These are phyloP conservation scores for Dendrocalamus sinicus DNA, from an alignment of 176 grass and related monocot species.

Conservation along the genomic window DNA sequence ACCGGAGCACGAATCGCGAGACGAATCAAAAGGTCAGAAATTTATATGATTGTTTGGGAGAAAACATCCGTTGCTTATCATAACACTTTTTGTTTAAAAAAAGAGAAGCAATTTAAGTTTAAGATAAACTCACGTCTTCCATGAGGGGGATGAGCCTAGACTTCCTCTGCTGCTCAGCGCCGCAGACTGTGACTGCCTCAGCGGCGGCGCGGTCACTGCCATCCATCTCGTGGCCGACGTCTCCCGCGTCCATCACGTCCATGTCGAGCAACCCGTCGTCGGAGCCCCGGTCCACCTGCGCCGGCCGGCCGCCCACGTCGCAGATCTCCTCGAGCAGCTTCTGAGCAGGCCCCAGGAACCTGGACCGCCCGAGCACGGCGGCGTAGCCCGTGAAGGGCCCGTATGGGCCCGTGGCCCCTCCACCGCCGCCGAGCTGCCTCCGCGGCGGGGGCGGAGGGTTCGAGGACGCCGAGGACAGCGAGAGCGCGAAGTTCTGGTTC, in stretches of 20 bases:
- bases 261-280: conserved; percentile 47
- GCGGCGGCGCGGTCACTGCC: conserved; percentile 40
- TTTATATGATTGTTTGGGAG: no score
- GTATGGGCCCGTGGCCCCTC: conserved; percentile 54
- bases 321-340: conserved; percentile 93
- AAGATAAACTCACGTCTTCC: conserved; percentile 75
- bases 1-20: no score
- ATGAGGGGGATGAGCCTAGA: conserved; percentile 85
- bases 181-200: conserved; percentile 50
- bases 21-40: no score
- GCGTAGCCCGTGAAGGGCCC: conserved; percentile 96
- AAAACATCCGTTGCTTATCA: no score
- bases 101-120: not conserved
- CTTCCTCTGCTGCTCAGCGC: conserved; percentile 90
- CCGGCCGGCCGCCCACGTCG: conserved; percentile 61
- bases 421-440: conserved; percentile 43
- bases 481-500: conserved; percentile 67
- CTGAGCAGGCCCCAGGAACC: conserved; percentile 84
- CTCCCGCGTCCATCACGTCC: conserved; percentile 51
- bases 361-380: conserved; percentile 69
- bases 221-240: conserved; percentile 53
- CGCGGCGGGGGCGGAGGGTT: conserved; percentile 49
- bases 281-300: conserved; percentile 29
- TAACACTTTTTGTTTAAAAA: not conserved
- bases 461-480: conserved; percentile 61